phyloP scores from a whole-genome alignment of 148 eudicot genomes.

The Rhododendron henanense region DNA sequence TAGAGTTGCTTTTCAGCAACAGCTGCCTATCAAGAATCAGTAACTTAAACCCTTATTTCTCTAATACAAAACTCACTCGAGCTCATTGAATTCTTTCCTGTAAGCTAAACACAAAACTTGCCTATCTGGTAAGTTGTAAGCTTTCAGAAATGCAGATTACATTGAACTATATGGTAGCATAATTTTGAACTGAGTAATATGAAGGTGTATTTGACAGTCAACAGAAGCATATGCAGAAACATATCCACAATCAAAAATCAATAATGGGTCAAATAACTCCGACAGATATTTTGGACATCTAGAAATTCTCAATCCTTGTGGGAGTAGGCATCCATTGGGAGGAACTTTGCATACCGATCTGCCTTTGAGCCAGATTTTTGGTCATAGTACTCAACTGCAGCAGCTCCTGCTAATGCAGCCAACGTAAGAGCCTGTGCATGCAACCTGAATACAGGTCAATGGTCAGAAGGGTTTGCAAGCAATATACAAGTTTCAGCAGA shows the following conservation, averaged over 20 bases:
- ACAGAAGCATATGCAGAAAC: not conserved
- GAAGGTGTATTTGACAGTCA: not conserved
- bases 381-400: slow-evolving; percentile 70
- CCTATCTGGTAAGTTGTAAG: not conserved
- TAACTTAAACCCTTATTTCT: not conserved
- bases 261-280: not conserved
- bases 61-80: not conserved
- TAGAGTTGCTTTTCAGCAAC: not conserved
- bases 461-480: not conserved
- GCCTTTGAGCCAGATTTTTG: slow-evolving; percentile 41
- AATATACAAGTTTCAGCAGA: not conserved
- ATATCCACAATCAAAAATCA: not conserved
- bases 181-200: not conserved
- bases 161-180: not conserved
- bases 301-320: slow-evolving; percentile 33
- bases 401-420: slow-evolving; percentile 80
- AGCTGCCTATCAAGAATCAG: not conserved
- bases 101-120: not conserved
- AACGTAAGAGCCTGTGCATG: slow-evolving; percentile 84
- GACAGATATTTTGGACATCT: not conserved
- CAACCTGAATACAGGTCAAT: slow-evolving; percentile 34
- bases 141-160: not conserved
- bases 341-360: slow-evolving; percentile 41
- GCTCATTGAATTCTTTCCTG: not conserved
- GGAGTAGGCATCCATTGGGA: slow-evolving; percentile 29